These are phyloP conservation scores for Filobasidium uniguttulatum DNA, from an alignment of 1,284 basidiomycete species.

Conservation along the genomic window DNA sequence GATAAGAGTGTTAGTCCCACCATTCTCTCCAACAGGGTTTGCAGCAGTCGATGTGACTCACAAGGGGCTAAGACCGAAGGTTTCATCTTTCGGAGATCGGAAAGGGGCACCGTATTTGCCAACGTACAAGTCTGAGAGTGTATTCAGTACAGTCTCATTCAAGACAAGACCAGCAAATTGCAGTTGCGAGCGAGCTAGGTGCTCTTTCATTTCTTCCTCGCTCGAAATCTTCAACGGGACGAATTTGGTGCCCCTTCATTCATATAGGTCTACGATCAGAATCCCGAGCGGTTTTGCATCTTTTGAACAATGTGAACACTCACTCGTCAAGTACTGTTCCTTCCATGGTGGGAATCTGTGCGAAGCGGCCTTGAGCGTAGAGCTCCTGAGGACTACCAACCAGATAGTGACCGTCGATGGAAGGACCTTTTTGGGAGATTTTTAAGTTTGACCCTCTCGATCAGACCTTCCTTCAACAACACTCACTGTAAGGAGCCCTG, in stretches of 20 bases:
- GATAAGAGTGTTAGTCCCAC: too few species aligned
- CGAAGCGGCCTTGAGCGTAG: constrained; percentile 24
- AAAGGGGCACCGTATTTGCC: not conserved
- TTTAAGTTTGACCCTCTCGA: too few species aligned
- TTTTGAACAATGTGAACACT: constrained; percentile 1
- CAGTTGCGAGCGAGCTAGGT: too few species aligned
- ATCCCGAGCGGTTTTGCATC: not conserved
- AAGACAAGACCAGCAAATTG: not conserved
- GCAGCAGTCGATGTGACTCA: too few species aligned
- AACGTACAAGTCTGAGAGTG: not conserved
- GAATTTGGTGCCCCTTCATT: constrained; percentile 27
- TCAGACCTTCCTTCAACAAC: too few species aligned
- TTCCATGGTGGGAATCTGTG: constrained; percentile 32
- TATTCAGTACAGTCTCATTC: constrained; percentile 16
- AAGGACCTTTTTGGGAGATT: constrained; percentile 23
- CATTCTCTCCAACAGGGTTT: too few species aligned
- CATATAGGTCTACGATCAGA: not conserved
- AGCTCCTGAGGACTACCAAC: constrained; percentile 26
- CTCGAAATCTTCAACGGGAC: constrained; percentile 18
- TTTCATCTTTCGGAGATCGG: not conserved
- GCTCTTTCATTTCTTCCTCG: too few species aligned
- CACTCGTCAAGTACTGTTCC: constrained; percentile 33
- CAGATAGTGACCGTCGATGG: constrained; percentile 32
- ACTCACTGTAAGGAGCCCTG: too few species aligned
- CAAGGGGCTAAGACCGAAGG: not conserved